Evolutionary conservation across 2,329 filamentous ascomycete genomes (phyloP).

Genomic region (Fusarium sp.): DNA sequence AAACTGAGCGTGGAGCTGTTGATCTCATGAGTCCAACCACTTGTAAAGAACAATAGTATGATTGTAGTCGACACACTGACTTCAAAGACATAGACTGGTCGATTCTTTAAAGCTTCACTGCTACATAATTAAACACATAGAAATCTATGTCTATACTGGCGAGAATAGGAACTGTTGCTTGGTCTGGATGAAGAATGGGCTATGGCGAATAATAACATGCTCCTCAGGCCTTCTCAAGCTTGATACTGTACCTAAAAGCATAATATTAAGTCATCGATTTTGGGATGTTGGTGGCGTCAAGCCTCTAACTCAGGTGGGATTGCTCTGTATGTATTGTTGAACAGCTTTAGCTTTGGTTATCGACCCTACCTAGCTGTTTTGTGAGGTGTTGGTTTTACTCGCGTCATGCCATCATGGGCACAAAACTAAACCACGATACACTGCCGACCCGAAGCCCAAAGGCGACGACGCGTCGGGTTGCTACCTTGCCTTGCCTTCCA

Average conservation of each 20-base stretch:
- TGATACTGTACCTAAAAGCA: neutral
- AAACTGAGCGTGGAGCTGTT: neutral
- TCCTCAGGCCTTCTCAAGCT: neutral
- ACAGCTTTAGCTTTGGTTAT: neutral
- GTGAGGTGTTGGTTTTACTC: neutral
- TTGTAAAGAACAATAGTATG: neutral
- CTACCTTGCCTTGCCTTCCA: neutral
- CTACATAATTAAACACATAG: no score
- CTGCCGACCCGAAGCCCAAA: neutral
- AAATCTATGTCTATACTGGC: neutral
- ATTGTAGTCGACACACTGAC: neutral
- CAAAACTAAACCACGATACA: slow-evolving; percentile 17
- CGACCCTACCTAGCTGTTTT: neutral
- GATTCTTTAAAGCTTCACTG: neutral
- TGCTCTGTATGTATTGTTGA: slow-evolving; percentile 6
- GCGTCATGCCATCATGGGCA: neutral
- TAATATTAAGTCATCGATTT: slow-evolving; percentile 30
- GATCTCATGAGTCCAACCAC: neutral
- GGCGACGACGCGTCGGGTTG: neutral
- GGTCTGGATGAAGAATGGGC: neutral
- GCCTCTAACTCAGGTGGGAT: neutral
- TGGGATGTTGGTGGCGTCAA: slow-evolving; percentile 16
- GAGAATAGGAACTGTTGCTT: neutral
- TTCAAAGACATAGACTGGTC: neutral
- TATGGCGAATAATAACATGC: neutral